Base-by-base conservation (phyloP, 2,329 filamentous ascomycete genomes). In the Dactylellina parvicollis region DNA sequence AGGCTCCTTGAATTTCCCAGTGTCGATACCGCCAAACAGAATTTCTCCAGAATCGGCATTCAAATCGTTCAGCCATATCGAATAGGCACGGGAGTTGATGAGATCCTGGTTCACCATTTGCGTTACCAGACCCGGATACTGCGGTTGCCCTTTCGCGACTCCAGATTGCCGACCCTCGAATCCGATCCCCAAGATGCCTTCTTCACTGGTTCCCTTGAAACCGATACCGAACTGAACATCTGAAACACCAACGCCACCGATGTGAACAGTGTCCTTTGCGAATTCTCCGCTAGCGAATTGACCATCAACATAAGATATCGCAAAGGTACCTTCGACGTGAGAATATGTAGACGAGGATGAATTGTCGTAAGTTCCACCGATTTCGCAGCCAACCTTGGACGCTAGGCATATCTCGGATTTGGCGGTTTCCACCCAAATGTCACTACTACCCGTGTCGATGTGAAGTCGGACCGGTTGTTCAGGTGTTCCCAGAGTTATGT, bases 1-100 rank as follows among this genome's bases (percentile, higher is more conserved):
- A 2, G 83, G 79, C 18, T 89, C 90, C 1, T 81, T 78, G 80
- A 88, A 95, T 79, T 93, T 93, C 70, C 85, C 86, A 0, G 87
- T 90, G 79, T 94, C 90, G 69, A 93, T 87, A n/a, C 90, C 91
- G 38, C 91, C 91, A 76, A 94, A 95, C 1, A 94, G 82, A 71
- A 94, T 89, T 76, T 83, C 89, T 34, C 91, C 91, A 1, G 85
- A 88, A 71, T 84, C 88, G 0, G 90, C 84, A 59, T 86, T 83
- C 78, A 86, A 80, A 62, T 86, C 84, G 79, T 86, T 85, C 38
- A 85, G 82, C 82, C 88, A 92, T 24, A 92, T 80, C 74, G 88
- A 91, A 81, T 90, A 92, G 2, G 88, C 87, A 76, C 86, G 86
- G 26, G 83, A 84, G 60, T 84, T 83, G 78, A 91, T 90, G 55